Conservation (phyloP, 495 filamentous ascomycete species). For the Hyaloscypha variabilis region DNA sequence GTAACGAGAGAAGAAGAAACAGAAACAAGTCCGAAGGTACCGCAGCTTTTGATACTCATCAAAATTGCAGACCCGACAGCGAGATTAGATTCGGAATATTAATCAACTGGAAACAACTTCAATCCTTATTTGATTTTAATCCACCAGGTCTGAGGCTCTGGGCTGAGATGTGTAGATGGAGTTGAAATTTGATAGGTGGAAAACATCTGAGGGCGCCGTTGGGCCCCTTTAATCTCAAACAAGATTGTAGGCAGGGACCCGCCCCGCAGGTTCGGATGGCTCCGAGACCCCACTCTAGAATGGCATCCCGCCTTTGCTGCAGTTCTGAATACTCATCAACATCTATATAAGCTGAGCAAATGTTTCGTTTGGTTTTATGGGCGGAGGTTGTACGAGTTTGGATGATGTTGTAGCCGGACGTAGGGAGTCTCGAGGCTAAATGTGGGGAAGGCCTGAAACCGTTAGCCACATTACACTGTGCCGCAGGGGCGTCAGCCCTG, state of each 20-base stretch:
- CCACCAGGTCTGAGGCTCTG: background rate
- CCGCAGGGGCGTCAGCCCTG: background rate
- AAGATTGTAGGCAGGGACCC: constrained; percentile 7
- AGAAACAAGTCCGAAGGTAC: constrained; percentile 4
- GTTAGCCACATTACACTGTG: background rate
- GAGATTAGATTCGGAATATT: background rate
- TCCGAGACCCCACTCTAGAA: background rate
- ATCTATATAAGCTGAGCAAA: background rate
- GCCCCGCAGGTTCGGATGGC: background rate
- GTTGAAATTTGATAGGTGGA: constrained; percentile 5
- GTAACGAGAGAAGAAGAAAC: constrained; percentile 1
- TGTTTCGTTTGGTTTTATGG: no score
- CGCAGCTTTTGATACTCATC: background rate
- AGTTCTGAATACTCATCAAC: background rate
- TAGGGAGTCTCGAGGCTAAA: no score
- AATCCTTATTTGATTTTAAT: background rate
- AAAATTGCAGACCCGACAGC: background rate
- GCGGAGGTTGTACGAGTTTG: no score
- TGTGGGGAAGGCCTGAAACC: background rate
- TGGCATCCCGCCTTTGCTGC: background rate
- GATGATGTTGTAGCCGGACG: no score
- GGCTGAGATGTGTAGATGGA: background rate
- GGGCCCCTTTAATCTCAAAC: constrained; percentile 8
- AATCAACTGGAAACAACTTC: constrained; percentile 7
- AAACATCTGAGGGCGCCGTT: background rate